phyloP scores from a whole-genome alignment of 345 rosid species.

The Ceriops decandra region DNA sequence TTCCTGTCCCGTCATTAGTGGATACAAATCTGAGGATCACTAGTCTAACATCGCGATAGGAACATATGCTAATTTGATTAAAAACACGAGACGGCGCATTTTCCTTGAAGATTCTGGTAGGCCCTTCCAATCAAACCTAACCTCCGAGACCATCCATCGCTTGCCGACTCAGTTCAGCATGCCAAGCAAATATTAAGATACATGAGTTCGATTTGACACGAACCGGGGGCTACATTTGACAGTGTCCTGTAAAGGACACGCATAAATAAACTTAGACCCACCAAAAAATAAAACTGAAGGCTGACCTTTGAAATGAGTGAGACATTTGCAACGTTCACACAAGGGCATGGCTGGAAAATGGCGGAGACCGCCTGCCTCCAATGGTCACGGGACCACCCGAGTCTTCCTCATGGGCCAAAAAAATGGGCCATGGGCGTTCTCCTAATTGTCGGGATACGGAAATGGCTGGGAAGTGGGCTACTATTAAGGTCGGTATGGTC shows the following conservation, averaged over 20 bases:
- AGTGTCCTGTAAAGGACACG: not conserved
- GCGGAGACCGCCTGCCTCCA: not conserved
- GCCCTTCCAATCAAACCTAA: not conserved
- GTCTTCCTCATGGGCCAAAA: not conserved
- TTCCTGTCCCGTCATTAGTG: constrained; percentile 5
- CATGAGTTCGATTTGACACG: not conserved
- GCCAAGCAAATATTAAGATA: not conserved
- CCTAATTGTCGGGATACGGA: not conserved
- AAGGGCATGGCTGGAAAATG: not conserved
- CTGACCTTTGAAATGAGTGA: not conserved
- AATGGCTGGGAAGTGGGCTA: not conserved
- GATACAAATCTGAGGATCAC: not conserved
- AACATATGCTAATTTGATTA: too few relatives aligned
- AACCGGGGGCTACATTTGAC: not conserved
- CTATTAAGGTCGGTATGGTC: not conserved
- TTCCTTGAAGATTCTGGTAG: not conserved
- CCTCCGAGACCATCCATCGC: too few relatives aligned
- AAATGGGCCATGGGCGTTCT: not conserved
- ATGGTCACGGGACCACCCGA: not conserved
- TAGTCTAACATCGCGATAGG: not conserved
- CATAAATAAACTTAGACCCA: not conserved
- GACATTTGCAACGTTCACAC: not conserved
- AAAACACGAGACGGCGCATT: too few relatives aligned
- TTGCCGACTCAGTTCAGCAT: too few relatives aligned
- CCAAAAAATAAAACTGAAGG: not conserved